Base-by-base conservation (phyloP, 345 rosid species). In the Lumnitzera littorea region DNA sequence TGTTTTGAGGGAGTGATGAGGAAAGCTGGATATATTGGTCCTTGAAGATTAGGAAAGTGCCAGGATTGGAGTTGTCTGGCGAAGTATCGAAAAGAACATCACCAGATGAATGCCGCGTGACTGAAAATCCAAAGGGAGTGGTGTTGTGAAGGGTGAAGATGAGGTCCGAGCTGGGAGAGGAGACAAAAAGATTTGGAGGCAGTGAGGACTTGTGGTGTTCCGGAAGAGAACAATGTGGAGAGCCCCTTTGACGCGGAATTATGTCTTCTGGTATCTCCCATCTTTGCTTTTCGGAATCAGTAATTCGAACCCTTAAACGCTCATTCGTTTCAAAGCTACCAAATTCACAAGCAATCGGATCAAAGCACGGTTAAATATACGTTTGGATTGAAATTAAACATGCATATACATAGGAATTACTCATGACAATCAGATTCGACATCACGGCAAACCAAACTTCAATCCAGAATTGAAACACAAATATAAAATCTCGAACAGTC, bases 21-120 rank as follows among this genome's bases (percentile, higher is more conserved):
- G 85, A 70, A 60, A 89, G 75, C 50, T 82, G 86, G 46, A 89
- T 74, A 67, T 80, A 89, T 57, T 89, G 94, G 60, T 89, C 91
- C 74, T 89, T 86, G 72, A 82, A 89, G 57, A 86, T 62, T 7
- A 86, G 59, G 65, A 68, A 75, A 24, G 80, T 67, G 61, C 24
- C 41, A 0, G 84, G 16, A 46, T 84, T 57, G 3, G 76, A 55
- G 1, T 53, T 3, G 50, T 55, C 46, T 4, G 88, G 77, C 7
- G 81, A 65, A 0, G 86, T 29, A 59, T 82, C 77, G 73, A 86
- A 89, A 53, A 86, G 83, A 65, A 72, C 12, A 14, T 89, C 94
- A 13, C 86, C 89, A 15, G 82, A 67, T 67, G 94, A 86, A 3
- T 70, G 67, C 16, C 94, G 78, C 15, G 70, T 48, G n/a, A 86